Base-by-base conservation (phyloP, 139 green algal genomes). In the Axilococcus clingmanii region DNA sequence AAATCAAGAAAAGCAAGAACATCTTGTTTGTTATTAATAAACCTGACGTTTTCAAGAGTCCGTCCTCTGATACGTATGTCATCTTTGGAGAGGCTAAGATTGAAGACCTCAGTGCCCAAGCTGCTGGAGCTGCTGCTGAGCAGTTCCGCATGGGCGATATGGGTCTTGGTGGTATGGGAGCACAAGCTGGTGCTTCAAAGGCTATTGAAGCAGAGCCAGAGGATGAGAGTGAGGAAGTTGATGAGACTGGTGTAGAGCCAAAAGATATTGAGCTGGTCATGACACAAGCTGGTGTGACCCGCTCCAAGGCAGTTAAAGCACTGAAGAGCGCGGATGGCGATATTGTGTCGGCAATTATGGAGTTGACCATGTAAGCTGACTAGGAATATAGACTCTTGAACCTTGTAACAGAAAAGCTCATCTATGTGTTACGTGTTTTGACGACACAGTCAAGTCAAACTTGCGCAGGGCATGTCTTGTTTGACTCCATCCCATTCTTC, bases 221-320 rank as follows among this genome's bases (percentile, higher is more conserved):
- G 20, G 89, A 94, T 25, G 87, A 91, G 30, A 68, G 53, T 28
- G 86, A 88, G 38, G 78, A 89, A 38, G 83, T 99, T 22, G 92
- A 99, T 63, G 90, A 94, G 67, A 77, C 59, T 29, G 92, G 87
- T 15, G 77, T 99, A 28, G 92, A 97, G 75, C 40, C 78, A 64
- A 99, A 98, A 82, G 92, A 99, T 70, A 94, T 99, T 66, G 92
- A 99, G 72, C 83, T 99, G 40, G 92, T 99, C 36, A 96, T 97
- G 88, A 92, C 85, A 12, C 83, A 96, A 71, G 92, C 92, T 15
- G 82, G 77, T 44, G 92, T 97, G 17, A 78, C 59, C 22, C 69
- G 88, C 9, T 52, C 48, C 28, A 95, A 94, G 77, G 92, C 92
- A 6, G 77, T 98, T 24, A 84, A 81, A 55, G 91, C 92, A 6